Conservation (phyloP, 2,329 filamentous ascomycete species). For the Alternaria panax region DNA sequence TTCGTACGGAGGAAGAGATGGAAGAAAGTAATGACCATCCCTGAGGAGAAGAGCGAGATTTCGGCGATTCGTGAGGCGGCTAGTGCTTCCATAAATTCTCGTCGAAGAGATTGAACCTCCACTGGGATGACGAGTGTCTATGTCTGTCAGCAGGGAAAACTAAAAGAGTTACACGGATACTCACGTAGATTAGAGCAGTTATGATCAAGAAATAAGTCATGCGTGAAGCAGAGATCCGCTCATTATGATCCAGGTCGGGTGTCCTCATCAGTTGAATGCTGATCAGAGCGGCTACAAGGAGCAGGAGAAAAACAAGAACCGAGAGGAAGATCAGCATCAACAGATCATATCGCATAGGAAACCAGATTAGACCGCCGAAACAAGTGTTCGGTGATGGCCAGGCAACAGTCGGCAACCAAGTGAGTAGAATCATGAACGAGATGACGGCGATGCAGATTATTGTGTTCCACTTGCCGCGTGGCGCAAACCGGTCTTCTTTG, state of each 20-base stretch:
- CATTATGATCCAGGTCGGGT: slow-evolving; percentile 63
- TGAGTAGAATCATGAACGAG: slow-evolving; percentile 60
- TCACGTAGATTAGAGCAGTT: slow-evolving; percentile 62
- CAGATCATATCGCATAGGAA: slow-evolving; percentile 67
- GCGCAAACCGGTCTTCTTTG: slow-evolving; percentile 63
- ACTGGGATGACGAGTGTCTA: slow-evolving; percentile 69
- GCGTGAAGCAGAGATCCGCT: slow-evolving; percentile 69
- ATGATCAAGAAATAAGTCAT: slow-evolving; percentile 73
- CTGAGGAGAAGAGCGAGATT: slow-evolving; percentile 71
- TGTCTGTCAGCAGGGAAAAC: slow-evolving; percentile 7
- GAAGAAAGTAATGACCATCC: slow-evolving; percentile 69
- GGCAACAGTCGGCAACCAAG: slow-evolving; percentile 66
- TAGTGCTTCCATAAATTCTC: slow-evolving; percentile 53
- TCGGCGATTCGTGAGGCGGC: slow-evolving; percentile 69
- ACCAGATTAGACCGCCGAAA: slow-evolving; percentile 73
- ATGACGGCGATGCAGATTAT: slow-evolving; percentile 64
- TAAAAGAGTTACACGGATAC: slow-evolving; percentile 47
- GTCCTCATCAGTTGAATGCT: slow-evolving; percentile 65
- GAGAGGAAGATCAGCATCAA: slow-evolving; percentile 64
- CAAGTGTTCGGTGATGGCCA: slow-evolving; percentile 66
- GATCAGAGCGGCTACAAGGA: slow-evolving; percentile 61
- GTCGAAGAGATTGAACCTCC: slow-evolving; percentile 61
- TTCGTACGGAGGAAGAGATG: slow-evolving; percentile 73
- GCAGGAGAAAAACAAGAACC: slow-evolving; percentile 59
- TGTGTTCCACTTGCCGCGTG: slow-evolving; percentile 67